A percentile compares a stretch with the other conserved stretches of the same genome.
Evolutionary conservation across 305 asterid genomes (phyloP).

Genomic region (Fraxinus albicans): DNA sequence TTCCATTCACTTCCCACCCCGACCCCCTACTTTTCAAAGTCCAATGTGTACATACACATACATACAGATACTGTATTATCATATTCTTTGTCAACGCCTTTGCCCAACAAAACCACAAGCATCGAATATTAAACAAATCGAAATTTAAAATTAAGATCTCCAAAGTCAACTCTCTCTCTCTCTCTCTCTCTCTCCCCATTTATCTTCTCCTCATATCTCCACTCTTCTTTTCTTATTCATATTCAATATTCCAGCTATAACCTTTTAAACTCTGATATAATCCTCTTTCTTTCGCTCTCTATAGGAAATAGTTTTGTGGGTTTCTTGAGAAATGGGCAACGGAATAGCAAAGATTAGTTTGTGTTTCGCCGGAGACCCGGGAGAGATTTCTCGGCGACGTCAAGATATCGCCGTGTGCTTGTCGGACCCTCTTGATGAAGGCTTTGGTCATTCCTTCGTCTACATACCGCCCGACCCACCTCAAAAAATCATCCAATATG

Average conservation of each 20-base stretch:
- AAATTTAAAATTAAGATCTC: neutral
- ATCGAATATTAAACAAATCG: slow-evolving; percentile 26
- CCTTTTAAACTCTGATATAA: slow-evolving; percentile 23
- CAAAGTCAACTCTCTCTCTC: slow-evolving; percentile 48
- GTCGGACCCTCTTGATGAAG: slow-evolving; percentile 71
- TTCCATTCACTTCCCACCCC: slow-evolving; percentile 18
- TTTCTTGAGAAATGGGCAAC: slow-evolving; percentile 59
- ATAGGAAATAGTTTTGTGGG: neutral
- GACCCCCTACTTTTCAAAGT: neutral
- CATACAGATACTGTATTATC: neutral
- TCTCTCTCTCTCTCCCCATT: slow-evolving; percentile 29
- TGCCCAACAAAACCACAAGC: slow-evolving; percentile 27
- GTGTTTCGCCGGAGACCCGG: slow-evolving; percentile 72
- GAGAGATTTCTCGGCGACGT: slow-evolving; percentile 64
- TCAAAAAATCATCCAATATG: slow-evolving; percentile 45
- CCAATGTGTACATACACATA: neutral
- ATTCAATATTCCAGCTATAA: slow-evolving; percentile 18
- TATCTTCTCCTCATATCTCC: slow-evolving; percentile 17
- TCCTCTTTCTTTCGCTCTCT: neutral
- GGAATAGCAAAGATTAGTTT: slow-evolving; percentile 49
- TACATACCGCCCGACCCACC: slow-evolving; percentile 67
- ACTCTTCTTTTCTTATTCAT: slow-evolving; percentile 18
- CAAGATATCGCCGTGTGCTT: slow-evolving; percentile 42
- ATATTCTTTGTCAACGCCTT: slow-evolving; percentile 36
- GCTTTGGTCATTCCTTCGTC: slow-evolving; percentile 78